phyloP scores from a whole-genome alignment of 2,329 filamentous ascomycete species.

The Sclerotinia spermophila region DNA sequence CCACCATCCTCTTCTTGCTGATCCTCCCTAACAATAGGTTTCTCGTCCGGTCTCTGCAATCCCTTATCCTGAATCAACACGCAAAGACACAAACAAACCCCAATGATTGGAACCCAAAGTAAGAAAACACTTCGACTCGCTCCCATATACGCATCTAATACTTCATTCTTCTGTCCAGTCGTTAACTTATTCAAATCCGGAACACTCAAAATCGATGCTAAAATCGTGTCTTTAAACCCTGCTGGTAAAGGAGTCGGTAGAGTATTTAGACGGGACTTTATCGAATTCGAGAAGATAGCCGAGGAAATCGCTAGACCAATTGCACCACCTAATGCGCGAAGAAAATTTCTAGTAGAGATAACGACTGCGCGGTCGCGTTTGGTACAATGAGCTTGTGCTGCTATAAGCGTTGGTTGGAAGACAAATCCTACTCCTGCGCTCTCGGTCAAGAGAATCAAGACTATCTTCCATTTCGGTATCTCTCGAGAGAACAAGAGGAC shows the following conservation, averaged over 20 bases:
- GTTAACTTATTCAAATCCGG: conserved; percentile 27
- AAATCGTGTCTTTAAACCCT: conserved; percentile 24
- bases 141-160: conserved; percentile 49
- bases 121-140: conserved; percentile 55
- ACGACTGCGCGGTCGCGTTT: conserved; percentile 58
- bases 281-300: conserved; percentile 44
- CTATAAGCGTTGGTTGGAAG: conserved; percentile 50
- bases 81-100: conserved; percentile 48
- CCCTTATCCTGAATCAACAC: conserved; percentile 51
- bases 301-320: conserved; percentile 56
- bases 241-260: conserved; percentile 23
- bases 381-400: conserved; percentile 53
- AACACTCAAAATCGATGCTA: conserved; percentile 31
- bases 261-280: conserved; percentile 26
- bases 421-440: conserved; percentile 51
- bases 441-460: conserved; percentile 48
- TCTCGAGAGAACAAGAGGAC: conserved; percentile 46
- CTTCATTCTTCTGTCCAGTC: conserved; percentile 33
- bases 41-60: conserved; percentile 38
- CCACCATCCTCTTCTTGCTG: background rate
- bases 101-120: conserved; percentile 52
- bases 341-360: conserved; percentile 60
- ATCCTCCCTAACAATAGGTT: background rate
- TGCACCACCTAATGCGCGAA: conserved; percentile 56
- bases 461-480: conserved; percentile 47